phyloP scores from a whole-genome alignment of 2,329 filamentous ascomycete species.

The Malbranchea zuffiana region DNA sequence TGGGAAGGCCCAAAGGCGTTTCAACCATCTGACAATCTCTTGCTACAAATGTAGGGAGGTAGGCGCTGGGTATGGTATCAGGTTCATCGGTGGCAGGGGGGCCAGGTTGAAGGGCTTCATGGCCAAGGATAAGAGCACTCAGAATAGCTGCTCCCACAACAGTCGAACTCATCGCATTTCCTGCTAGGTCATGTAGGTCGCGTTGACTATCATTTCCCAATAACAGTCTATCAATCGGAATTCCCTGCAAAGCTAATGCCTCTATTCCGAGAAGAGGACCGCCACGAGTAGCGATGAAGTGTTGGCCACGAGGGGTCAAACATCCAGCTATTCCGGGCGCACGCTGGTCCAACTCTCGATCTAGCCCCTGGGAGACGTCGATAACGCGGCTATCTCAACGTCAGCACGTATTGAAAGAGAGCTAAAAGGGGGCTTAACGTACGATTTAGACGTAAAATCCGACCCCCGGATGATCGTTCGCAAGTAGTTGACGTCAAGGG shows the following conservation, averaged over 20 bases:
- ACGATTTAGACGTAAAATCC: constrained; percentile 50
- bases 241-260: constrained; percentile 54
- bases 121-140: constrained; percentile 42
- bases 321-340: constrained; percentile 53
- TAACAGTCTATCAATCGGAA: constrained; percentile 52
- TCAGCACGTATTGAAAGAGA: constrained; percentile 7
- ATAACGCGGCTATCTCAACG: constrained; percentile 30
- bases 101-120: constrained; percentile 22
- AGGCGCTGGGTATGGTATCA: background rate
- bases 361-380: constrained; percentile 64
- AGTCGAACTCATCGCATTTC: constrained; percentile 69
- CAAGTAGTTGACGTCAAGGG: constrained; percentile 52
- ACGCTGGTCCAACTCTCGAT: constrained; percentile 42
- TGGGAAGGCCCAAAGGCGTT: constrained; percentile 12
- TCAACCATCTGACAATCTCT: constrained; percentile 14
- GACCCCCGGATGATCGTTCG: constrained; percentile 39
- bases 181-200: constrained; percentile 58
- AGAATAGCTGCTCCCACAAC: constrained; percentile 56
- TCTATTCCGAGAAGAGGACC: constrained; percentile 53
- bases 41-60: constrained; percentile 1
- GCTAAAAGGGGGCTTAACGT: constrained; percentile 11
- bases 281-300: constrained; percentile 50
- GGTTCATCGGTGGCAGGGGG: background rate
- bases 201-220: constrained; percentile 52
- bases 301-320: constrained; percentile 54